Evolutionary conservation across 2,329 filamentous ascomycete genomes (phyloP), one percentile per base, ranked within the genome.

Genomic region (Cryoendolithus antarcticus): DNA sequence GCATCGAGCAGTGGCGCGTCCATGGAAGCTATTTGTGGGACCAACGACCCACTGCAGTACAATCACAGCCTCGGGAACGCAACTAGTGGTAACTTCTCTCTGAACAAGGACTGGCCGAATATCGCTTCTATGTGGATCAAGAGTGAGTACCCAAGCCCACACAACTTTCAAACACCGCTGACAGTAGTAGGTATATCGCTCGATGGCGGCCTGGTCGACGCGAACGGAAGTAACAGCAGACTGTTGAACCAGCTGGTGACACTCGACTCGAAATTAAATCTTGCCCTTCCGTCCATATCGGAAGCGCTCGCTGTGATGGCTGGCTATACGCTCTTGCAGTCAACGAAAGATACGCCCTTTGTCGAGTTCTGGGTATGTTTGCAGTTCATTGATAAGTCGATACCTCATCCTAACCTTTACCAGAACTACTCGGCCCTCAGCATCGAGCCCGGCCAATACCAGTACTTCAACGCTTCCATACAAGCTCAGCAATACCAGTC

Each of bases 221-320:
- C 52, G 4, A 58, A 62, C 35, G 64, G 65, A 2, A 62, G 59
- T 29, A 69, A 66, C 36, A 59, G 62, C 1, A 54, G 66, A 1
- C 47, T 69, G 0, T 47, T 70, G 5, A 66, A 59, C 8, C 62
- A 70, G 34, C 49, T 67, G 32, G 62, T 68, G 9, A 45, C 66
- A 1, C 54, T 55, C 0, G 39, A 38, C 1, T 48, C 55, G 1
- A 47, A 58, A 8, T 64, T 84, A 0, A 62, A 70, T 27, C 57
- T 65, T 0, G 52, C 59, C 0, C 57, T 80, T 0, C 84, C 84
- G 0, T 83, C 77, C 2, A 67, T 83, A 11, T 78, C 75, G 0
- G 84, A 91, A 57, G 78, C 79, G 0, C 56, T 89, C 0, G 80
- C 82, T 0, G 80, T 84, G 0, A 69, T 86, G 50, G 71, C 74